Base-by-base conservation (phyloP, 441 rosid species). In the Viola pubescens region DNA sequence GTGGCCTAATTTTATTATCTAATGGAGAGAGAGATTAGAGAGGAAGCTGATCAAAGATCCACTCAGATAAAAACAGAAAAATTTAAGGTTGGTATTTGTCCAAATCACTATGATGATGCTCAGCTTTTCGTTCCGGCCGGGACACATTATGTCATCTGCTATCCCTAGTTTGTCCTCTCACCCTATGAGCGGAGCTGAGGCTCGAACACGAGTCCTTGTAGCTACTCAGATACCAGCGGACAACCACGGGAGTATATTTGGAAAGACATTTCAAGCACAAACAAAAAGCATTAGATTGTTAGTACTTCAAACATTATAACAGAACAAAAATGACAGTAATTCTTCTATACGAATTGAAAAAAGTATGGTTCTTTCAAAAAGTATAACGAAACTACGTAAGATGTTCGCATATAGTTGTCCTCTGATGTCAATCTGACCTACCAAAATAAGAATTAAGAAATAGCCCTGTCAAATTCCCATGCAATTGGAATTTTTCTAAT, bases 1-100 rank as follows among this genome's bases (percentile, higher is more conserved):
- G 67, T 50, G 70, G 52, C 75, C 77, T 71, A 72, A 71, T 74
- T 79, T 67, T 70, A 79, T 77, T 70, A 68, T 67, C 71, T 9
- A 8, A 1, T 6, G 9, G 13, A 48, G 46, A 56, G 56, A 67
- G 63, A 58, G 56, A 55, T 65, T 1, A 54, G 64, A 59, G 68
- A 74, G 72, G 73, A 56, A 53, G 68, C 56, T 63, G 72, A 62
- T 73, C 54, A 50, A 49, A 64, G 5, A 46, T 52, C 77, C 77
- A 79, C 83, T 71, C 41, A n/a, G n/a, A n/a, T 46, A 13, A 60
- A 39, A 8, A 58, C 48, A 40, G 12, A 52, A 44, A 47, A 9
- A 5, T 49, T 14, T 37, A 50, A 42, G 54, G 14, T 62, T 46
- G 11, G 8, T 55, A 44, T 46, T 4, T 49, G 3, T 56, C 62